Evolutionary conservation across 306 rosid species (phyloP), one percentile per base, ranked within the genome.

Genomic region (Cucumis hystrix): DNA sequence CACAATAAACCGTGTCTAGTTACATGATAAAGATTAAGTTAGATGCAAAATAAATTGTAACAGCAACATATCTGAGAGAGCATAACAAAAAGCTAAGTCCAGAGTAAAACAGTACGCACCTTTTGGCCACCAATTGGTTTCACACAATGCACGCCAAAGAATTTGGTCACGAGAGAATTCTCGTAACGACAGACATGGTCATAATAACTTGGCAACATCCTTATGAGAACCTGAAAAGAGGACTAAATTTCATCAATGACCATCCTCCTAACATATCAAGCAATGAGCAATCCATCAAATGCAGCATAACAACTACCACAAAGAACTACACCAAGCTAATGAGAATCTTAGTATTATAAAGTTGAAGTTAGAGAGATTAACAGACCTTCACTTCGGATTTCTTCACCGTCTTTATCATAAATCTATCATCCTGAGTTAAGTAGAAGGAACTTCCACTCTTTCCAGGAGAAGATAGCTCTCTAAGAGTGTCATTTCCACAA

Each of bases 391-490:
- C 98, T 88, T 96, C 98, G 0, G 97, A 96, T 81, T 92, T 92
- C 86, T 89, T 96, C 84, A 96, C 98, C 0, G 98, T 96, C 83
- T 96, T 96, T 16, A 96, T 92, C 93, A 96, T 96, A 75, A 91
- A 96, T 57, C 98, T 88, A 80, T 92, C 98, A 49, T 96, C 99
- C 67, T 96, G 98, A 7, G 99, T 96, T 75, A 96, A 81, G 86
- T 96, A 96, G 85, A 96, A 96, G 82, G 79, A 82, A 79, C 99
- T 91, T 78, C 99, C 98, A 65, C 99, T 96, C 86, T 96, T 92
- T 59, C 99, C 99, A 0, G 99, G 99, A 37, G 99, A 96, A 15
- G 97, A 92, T 72, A 96, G 97, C 87, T 96, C 98, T 80, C 99
- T 83, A 6, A 96, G 98, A 62, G 97, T 92, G 74, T 88, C 97